Conservation (phyloP, 352 stramenopile genomes). For the Blastocystis sp. region DNA sequence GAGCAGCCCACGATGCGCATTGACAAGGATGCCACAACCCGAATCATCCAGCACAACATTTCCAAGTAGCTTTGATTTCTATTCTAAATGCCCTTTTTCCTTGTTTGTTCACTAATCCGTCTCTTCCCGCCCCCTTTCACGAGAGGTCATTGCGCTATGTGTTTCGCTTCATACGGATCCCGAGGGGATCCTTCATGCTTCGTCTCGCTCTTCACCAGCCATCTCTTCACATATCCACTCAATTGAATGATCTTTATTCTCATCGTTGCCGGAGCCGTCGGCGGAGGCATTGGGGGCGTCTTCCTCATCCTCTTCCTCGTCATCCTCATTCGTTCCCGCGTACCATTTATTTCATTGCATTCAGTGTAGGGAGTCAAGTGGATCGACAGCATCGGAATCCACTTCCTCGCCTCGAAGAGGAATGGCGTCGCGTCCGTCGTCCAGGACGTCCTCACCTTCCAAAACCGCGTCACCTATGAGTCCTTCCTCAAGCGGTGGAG, state of each 20-base stretch:
- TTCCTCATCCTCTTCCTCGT: slow-evolving; percentile 15
- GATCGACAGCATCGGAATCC: slow-evolving; percentile 62
- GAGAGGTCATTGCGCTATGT: neutral
- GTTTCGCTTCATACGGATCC: neutral
- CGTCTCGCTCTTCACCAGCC: neutral
- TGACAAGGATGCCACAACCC: slow-evolving; percentile 49
- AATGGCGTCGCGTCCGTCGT: neutral
- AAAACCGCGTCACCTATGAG: slow-evolving; percentile 61
- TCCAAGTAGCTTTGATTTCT: slow-evolving; percentile 7
- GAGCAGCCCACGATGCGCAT: slow-evolving; percentile 49
- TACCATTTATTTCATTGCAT: neutral
- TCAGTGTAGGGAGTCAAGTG: slow-evolving; percentile 40
- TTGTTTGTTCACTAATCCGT: slow-evolving; percentile 19
- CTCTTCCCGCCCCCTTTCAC: neutral
- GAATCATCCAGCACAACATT: slow-evolving; percentile 66
- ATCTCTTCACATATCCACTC: neutral
- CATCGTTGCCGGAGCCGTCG: slow-evolving; percentile 21
- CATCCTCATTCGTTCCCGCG: slow-evolving; percentile 27
- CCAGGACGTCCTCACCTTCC: slow-evolving; percentile 24
- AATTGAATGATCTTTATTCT: slow-evolving; percentile 13
- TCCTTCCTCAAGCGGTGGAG: slow-evolving; percentile 52
- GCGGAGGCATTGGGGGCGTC: slow-evolving; percentile 7
- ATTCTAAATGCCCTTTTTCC: neutral
- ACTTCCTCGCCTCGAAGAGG: slow-evolving; percentile 60
- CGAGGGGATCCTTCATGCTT: neutral